Evolutionary conservation across 2,329 filamentous ascomycete species (phyloP), one percentile per base, ranked within the genome.

Genomic region (Xylaria arbuscula): DNA sequence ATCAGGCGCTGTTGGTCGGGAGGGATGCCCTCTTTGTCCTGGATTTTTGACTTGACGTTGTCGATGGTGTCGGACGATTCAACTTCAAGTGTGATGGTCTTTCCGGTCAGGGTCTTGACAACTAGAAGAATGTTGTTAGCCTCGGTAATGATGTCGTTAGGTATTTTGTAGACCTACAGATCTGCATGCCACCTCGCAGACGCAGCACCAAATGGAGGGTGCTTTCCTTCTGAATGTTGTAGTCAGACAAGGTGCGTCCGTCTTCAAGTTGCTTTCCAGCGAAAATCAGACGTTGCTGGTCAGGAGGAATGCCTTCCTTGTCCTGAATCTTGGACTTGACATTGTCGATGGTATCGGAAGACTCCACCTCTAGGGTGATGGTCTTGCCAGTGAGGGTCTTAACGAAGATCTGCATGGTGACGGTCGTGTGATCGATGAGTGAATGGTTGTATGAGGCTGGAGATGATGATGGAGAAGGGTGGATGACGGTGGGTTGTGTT

Each of bases 1-100:
- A 98, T 98, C 74, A 98, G 82, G 76, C 94, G 95, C 85, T 98
- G 94, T 83, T 98, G 94, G 79, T 98, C 94, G 11, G 94, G 94
- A 55, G 94, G 95, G 65, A 98, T 98, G 32, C 94, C 94, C 83
- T 98, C 94, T 89, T 98, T 98, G 78, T 98, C 94, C 82, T 98
- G 94, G 51, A 98, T 98, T 88, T 98, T 98, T 59, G 88, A 90
- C 89, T 98, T 98, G 47, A 98, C 94, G 71, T 97, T 97, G 86
- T 97, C 94, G 82, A 97, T 97, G 48, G 94, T 97, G 76, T 97
- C 94, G 0, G 89, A 92, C 0, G 91, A 94, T 81, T 97, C 93
- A 0, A 97, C 93, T 83, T 97, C 93, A 1, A 97, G 86, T 7
- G 94, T 97, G 79, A 97, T 97, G 61, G 94, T 97, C 87, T 97